Conservation (phyloP, 495 filamentous ascomycete species). For the Penicillium turbatum region DNA sequence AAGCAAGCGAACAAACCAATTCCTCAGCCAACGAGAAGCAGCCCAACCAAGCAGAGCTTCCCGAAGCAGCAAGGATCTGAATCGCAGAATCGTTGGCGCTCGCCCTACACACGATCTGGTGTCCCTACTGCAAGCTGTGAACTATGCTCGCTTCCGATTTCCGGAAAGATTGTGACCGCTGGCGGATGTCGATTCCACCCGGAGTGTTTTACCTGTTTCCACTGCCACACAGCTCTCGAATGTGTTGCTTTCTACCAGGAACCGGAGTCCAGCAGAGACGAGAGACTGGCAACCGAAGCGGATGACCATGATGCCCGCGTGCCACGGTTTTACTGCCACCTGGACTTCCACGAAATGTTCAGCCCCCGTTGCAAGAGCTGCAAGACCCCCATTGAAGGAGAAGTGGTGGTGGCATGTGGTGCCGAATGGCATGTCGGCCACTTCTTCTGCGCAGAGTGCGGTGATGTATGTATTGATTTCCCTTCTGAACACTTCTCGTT, state of each 20-base stretch:
- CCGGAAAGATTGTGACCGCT: slow-evolving; percentile 85
- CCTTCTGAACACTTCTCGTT: not conserved
- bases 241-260: slow-evolving; percentile 95
- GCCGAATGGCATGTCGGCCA: slow-evolving; percentile 96
- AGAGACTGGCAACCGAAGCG: slow-evolving; percentile 57
- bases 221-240: slow-evolving; percentile 84
- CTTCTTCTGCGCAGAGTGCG: slow-evolving; percentile 99
- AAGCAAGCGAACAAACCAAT: slow-evolving; percentile 16
- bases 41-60: slow-evolving; percentile 13
- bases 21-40: slow-evolving; percentile 21
- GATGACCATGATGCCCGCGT: slow-evolving; percentile 55
- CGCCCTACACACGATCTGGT: slow-evolving; percentile 51
- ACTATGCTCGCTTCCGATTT: slow-evolving; percentile 75
- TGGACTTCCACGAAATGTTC: slow-evolving; percentile 95
- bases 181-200: slow-evolving; percentile 84
- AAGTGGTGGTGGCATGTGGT: slow-evolving; percentile 89
- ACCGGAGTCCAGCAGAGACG: slow-evolving; percentile 62
- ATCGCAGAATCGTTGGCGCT: slow-evolving; percentile 34
- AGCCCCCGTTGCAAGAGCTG: slow-evolving; percentile 93
- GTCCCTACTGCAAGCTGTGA: slow-evolving; percentile 72
- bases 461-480: slow-evolving; percentile 56
- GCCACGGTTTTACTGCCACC: slow-evolving; percentile 89
- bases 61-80: slow-evolving; percentile 23
- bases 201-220: slow-evolving; percentile 84
- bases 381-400: slow-evolving; percentile 96